Evolutionary conservation across 1,284 basidiomycete genomes (phyloP).

Genomic region (Gymnopus androsaceus): DNA sequence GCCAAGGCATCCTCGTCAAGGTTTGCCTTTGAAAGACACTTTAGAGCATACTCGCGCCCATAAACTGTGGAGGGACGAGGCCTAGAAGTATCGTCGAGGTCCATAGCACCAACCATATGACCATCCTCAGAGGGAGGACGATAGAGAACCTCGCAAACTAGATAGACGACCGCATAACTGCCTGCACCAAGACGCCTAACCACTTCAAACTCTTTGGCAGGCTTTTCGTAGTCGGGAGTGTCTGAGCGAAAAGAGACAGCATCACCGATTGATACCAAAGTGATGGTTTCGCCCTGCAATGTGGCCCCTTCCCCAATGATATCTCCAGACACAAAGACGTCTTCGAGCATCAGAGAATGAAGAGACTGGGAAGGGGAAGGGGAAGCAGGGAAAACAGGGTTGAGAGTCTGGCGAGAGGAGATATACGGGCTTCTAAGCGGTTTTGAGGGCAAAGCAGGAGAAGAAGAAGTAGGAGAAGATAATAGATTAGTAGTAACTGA

Average conservation of each 20-base stretch:
- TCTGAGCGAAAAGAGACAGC: slow-evolving; percentile 28
- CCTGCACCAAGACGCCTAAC: slow-evolving; percentile 84
- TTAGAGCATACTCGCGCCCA: slow-evolving; percentile 91
- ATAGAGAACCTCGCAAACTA: slow-evolving; percentile 82
- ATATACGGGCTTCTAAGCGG: slow-evolving; percentile 47
- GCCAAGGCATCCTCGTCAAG: slow-evolving; percentile 84
- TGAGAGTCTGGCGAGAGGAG: slow-evolving; percentile 37
- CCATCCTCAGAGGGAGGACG: slow-evolving; percentile 64
- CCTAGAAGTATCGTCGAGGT: slow-evolving; percentile 51
- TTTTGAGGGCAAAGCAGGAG: slow-evolving; percentile 39
- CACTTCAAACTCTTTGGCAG: slow-evolving; percentile 77
- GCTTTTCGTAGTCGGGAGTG: slow-evolving; percentile 41
- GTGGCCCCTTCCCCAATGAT: slow-evolving; percentile 63
- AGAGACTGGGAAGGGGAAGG: slow-evolving; percentile 36
- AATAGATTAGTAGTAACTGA: slow-evolving; percentile 38
- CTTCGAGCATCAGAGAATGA: slow-evolving; percentile 52
- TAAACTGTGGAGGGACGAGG: slow-evolving; percentile 52
- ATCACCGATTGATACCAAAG: slow-evolving; percentile 45
- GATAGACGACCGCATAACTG: slow-evolving; percentile 92
- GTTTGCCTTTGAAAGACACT: slow-evolving; percentile 93
- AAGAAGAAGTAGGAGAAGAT: slow-evolving; percentile 29
- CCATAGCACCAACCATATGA: slow-evolving; percentile 60
- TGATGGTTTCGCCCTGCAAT: slow-evolving; percentile 65
- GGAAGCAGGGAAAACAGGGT: slow-evolving; percentile 25
- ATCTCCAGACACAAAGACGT: slow-evolving; percentile 71